phyloP scores from a whole-genome alignment of 73 alveolate genomes.

The Stentor roeselii region DNA sequence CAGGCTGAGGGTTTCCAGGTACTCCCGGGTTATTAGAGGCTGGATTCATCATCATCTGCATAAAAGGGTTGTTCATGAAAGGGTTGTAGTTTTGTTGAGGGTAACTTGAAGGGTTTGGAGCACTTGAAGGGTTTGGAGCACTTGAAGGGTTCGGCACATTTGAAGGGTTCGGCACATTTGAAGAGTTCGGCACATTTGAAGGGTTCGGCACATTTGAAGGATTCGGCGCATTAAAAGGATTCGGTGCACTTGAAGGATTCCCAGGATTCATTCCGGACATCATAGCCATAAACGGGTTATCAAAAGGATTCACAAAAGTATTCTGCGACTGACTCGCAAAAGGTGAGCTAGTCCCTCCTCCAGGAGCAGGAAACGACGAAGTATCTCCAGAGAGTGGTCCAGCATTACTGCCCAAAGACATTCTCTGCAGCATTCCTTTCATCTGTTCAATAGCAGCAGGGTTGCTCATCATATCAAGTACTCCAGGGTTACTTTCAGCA shows the following conservation, averaged over 20 bases:
- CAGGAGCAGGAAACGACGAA: slow-evolving; percentile 31
- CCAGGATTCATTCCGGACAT: background rate
- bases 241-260: background rate
- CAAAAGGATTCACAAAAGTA: background rate
- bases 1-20: background rate
- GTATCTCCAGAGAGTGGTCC: slow-evolving; percentile 33
- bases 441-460: slow-evolving; percentile 62
- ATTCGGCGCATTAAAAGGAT: background rate
- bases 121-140: background rate
- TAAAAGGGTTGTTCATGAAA: background rate
- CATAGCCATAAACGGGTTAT: background rate
- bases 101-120: background rate
- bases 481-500: slow-evolving; percentile 54
- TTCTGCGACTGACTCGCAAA: background rate
- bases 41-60: background rate
- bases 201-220: background rate
- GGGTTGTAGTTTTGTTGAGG: slow-evolving; percentile 5
- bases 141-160: background rate
- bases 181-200: background rate
- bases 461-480: slow-evolving; percentile 47
- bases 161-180: background rate
- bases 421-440: slow-evolving; percentile 49
- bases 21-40: background rate
- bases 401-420: slow-evolving; percentile 30
- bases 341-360: background rate